Evolutionary conservation across 805 yeast genomes (phyloP), one percentile per base, ranked within the genome.

Genomic region (Ogataea siamensis): DNA sequence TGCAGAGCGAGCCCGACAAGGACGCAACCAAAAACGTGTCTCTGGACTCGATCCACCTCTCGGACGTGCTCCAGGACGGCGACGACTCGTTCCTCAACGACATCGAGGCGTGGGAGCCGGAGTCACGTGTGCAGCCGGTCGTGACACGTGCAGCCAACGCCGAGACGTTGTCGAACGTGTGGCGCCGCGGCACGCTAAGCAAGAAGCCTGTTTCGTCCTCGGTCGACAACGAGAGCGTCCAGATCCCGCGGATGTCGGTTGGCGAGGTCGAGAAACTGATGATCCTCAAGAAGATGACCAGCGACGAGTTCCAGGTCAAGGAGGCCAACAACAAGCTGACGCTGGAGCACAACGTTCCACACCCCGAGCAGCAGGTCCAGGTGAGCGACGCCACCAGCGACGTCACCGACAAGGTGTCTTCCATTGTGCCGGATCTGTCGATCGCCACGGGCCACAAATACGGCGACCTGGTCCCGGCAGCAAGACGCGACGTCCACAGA

Each of bases 31-130:
- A 11, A 10, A 37, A 27, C 12, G 25, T 32, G 13, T 21, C 45
- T 10, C 19, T 31, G 30, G 27, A 34, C 25, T 43, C 54, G 9
- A 40, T 50, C 25, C 46, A 52, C 22, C 40, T 52, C 12, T 49
- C 58, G 4, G 53, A 53, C 31, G 24, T 73, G 5, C 55, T 64
- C 41, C 63, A 73, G 3, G 62, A 70, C 34, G 59, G 63, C 40
- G 61, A 67, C 10, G 67, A 68, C 47, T 68, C 74, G 18, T 65
- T 65, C 14, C 51, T 57, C 42, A 69, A 67, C 34, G 74, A 69
- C 29, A 48, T 70, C 19, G 54, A 71, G 20, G 64, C 64, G 1
- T 66, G 61, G 61, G 55, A 57, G 32, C 43, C 43, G 3, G 51
- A 47, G 19, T 32, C 46, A 9, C 41, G 43, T 5, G 34, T 32